Conservation (phyloP, 2,329 filamentous ascomycete species). For the Parascedosporium putredinis region DNA sequence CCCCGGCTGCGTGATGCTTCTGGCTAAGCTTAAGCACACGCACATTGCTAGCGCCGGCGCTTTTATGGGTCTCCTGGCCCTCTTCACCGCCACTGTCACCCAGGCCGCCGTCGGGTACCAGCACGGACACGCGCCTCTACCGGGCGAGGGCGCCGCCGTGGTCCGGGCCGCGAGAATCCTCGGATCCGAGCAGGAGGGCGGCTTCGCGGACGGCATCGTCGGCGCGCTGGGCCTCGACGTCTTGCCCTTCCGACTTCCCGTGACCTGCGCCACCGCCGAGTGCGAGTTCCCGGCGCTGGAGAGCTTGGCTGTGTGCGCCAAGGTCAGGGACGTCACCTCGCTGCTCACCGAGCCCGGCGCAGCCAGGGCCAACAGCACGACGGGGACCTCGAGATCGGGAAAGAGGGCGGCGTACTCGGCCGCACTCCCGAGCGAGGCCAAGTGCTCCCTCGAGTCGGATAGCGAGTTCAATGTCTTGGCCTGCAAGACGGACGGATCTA, state of each 20-base stretch:
- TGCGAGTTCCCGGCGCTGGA: constrained; percentile 15
- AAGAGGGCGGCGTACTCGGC: constrained; percentile 1
- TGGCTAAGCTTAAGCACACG: constrained; percentile 14
- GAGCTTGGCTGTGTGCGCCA: constrained; percentile 17
- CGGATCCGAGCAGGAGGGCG: neutral
- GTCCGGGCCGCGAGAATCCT: neutral
- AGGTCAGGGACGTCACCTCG: constrained; percentile 16
- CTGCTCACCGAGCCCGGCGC: constrained; percentile 11
- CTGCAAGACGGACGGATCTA: constrained; percentile 11
- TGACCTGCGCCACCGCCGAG: constrained; percentile 9
- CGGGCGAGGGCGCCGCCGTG: neutral
- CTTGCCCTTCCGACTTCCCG: neutral
- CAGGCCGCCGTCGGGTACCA: constrained; percentile 10
- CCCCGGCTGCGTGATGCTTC: constrained; percentile 13
- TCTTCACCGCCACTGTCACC: constrained; percentile 12
- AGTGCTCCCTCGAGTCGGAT: constrained; percentile 6
- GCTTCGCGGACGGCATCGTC: neutral
- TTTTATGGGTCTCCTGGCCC: constrained; percentile 13
- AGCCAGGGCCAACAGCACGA: neutral
- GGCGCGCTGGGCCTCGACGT: neutral
- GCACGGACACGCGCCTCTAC: neutral
- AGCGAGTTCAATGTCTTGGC: constrained; percentile 6
- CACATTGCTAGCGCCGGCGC: constrained; percentile 17
- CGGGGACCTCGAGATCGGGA: neutral
- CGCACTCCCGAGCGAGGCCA: constrained; percentile 12